Conservation (phyloP, 1,284 basidiomycete species). For the Ustilago tritici region DNA sequence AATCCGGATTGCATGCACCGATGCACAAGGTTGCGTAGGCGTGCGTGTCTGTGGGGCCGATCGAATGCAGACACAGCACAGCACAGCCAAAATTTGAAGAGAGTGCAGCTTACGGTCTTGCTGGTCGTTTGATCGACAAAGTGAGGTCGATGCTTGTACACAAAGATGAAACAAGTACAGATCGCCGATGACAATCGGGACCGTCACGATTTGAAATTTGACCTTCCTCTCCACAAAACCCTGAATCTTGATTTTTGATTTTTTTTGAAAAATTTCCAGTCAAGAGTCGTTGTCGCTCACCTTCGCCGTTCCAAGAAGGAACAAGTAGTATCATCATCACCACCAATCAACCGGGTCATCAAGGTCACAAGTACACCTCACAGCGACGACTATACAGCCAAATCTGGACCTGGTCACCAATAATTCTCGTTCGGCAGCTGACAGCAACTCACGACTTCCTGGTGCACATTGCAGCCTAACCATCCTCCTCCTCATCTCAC, state of each 20-base stretch:
- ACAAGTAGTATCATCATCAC: neutral
- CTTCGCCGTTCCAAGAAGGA: neutral
- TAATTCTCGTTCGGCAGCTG: no score
- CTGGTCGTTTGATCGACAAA: no score
- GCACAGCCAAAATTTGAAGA: neutral
- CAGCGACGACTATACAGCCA: no score
- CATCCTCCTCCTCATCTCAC: no score
- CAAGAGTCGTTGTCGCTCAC: neutral
- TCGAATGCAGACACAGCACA: constrained; percentile 1
- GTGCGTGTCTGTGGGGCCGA: neutral
- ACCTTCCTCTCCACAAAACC: constrained; percentile 17
- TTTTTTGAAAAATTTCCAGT: constrained; percentile 4
- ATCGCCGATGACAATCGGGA: constrained; percentile 4
- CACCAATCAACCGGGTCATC: neutral
- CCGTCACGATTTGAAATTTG: neutral
- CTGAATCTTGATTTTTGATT: constrained; percentile 1
- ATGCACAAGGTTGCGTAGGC: neutral
- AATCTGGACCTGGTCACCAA: no score
- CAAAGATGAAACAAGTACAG: neutral
- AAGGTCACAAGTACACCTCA: neutral
- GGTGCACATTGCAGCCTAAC: no score
- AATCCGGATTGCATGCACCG: neutral
- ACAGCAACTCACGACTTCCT: no score
- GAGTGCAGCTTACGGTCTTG: no score
- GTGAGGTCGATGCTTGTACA: neutral